Base-by-base conservation (phyloP, 495 filamentous ascomycete species). In the Talaromyces liani region DNA sequence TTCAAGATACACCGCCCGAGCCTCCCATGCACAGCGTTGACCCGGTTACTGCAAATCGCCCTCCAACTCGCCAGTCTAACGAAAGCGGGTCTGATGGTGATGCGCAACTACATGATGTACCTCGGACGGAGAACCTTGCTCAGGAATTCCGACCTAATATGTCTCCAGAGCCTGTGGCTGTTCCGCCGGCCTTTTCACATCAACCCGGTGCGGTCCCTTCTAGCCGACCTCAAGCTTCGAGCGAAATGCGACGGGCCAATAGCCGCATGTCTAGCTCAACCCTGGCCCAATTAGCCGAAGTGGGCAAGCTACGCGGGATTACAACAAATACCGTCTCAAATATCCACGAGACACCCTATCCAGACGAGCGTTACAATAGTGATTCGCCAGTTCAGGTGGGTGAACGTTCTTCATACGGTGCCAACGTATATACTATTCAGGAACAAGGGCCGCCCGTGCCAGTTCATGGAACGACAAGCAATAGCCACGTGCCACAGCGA, bases 251-350 rank as follows among this genome's bases (percentile, higher is more conserved):
- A 57, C 83, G 85, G 62, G 89, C 88, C 60, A 93, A 88, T 62
- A 91, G 87, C 65, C 85, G 91, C 10, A 85, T 97, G 74, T 96
- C 93, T 24, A 79, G 84, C 62, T 87, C 85, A 4, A 97, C 93
- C 16, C 79, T 97, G 8, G 80, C 86, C 2, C 91, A 96, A 68
- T 70, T 97, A 58, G 83, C 83, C 33, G 87, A 85, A 47, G 88
- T 88, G 45, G 84, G 84, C 16, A 82, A 79, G 20, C 68, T 84
- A 58, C 73, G 73, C 4, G 67, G 71, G 45, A 65, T 63, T 12
- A 70, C 67, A 57, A 68, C 78, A 34, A 75, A 80, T 27, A 72
- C 72, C 65, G 66, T 71, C 31, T 70, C 66, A 41, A 71, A 74
- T 33, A 67, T 69, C 56, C 67, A 75, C 27, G 25, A 24, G 8